Base-by-base conservation (phyloP, 2,329 filamentous ascomycete species). In the Rachicladosporium sp. region DNA sequence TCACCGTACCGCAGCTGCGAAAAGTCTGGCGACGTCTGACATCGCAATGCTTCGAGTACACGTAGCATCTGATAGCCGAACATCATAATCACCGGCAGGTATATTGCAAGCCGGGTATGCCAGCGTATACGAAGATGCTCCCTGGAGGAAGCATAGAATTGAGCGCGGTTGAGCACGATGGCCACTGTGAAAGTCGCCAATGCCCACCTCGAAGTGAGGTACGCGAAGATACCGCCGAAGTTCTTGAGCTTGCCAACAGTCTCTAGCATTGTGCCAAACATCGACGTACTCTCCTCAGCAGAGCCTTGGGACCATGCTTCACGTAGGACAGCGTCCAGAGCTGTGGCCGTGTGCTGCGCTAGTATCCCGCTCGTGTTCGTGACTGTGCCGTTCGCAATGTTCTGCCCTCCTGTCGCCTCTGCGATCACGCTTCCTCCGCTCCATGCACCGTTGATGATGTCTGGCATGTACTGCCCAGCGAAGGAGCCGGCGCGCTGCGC, bases 201-300 rank as follows among this genome's bases (percentile, higher is more conserved):
- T 1, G 89, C 88, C 91, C 91, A 96, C 60, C 82, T 82, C 61
- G 85, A 93, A 1, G 84, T 93, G 33, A 87, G 71, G 61, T 96
- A 98, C 51, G 78, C 82, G 61, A 96, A 88, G 43, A 96, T 77
- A 45, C 84, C 87, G 33, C 85, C 83, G 33, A 95, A 69, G 33
- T 82, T 86, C 55, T 80, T 57, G 33, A 58, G 35, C 43, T 46
- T 53, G 5, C 43, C 50, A 35, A 58, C 40, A 4, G 41, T 46
- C 19, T 51, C 45, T 35, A 49, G 36, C 5, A 57, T 40, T 38
- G 50, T 45, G 33, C 50, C 52, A 27, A 55, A 48, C 10, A 56
- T 35, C 4, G 52, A 52, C 8, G 50, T 46, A 11, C 42, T 36
- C 7, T 43, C 42, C 21, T 53, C 52, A 27, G 50, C 49, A 12